phyloP scores from a whole-genome alignment of 2,329 filamentous ascomycete genomes.

The Monilinia polystroma region DNA sequence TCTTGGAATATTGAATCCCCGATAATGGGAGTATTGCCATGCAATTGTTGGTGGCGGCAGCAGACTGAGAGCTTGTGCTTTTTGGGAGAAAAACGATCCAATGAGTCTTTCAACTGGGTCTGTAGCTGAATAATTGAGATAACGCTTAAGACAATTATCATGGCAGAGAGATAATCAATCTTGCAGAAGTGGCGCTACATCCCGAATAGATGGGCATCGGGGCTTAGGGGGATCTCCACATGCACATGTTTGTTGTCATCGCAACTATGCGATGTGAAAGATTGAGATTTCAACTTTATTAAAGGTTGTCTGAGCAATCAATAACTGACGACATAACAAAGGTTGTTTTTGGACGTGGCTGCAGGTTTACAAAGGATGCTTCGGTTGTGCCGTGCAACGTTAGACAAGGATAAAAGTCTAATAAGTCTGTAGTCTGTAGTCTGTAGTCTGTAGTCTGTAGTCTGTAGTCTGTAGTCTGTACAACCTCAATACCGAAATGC shows the following conservation, averaged over 20 bases:
- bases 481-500: constrained; percentile 1
- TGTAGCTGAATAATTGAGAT: background rate
- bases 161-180: background rate
- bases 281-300: background rate
- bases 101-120: background rate
- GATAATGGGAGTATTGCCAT: constrained; percentile 1
- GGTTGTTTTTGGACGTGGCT: background rate
- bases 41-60: background rate
- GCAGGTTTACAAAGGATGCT: constrained; percentile 5
- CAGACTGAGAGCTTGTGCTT: background rate
- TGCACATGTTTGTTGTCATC: constrained; percentile 14
- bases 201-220: constrained; percentile 1
- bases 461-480: background rate
- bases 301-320: background rate
- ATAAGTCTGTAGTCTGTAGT: background rate
- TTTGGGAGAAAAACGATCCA: constrained; percentile 8
- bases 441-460: background rate
- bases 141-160: background rate
- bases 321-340: background rate
- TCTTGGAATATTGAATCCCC: constrained; percentile 12
- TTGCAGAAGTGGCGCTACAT: background rate
- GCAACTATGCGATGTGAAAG: constrained; percentile 9
- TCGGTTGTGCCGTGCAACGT: background rate
- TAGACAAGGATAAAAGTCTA: background rate
- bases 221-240: background rate